Evolutionary conservation across 2,329 filamentous ascomycete species (phyloP), one percentile per base, ranked within the genome.

Genomic region (Leptographium galeiforme): DNA sequence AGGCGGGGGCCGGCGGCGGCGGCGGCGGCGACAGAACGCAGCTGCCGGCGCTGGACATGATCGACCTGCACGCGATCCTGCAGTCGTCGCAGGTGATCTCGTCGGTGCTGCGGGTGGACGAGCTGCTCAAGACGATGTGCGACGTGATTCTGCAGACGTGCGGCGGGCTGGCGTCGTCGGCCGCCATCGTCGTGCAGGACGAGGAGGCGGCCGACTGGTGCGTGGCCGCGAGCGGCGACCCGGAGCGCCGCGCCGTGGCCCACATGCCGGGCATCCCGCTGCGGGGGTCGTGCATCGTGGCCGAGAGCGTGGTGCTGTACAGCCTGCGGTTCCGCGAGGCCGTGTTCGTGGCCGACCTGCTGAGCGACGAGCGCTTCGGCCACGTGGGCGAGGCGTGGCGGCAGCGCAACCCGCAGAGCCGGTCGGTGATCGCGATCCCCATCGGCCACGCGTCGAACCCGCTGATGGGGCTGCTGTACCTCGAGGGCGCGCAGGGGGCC

Each of bases 11-110:
- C 1, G 78, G 77, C 25, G 3, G 55, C 2, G 78, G 77, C n/a
- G 3, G 78, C 72, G 39, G 82, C n/a, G n/a, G n/a, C n/a, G n/a
- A n/a, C n/a, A n/a, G n/a, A n/a, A n/a, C n/a, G n/a, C n/a, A 83
- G 12, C 72, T 89, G 55, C 84, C 85, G 43, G 82, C 85, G 33
- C 75, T 91, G 52, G 87, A 91, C 68, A 89, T 91, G 82, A 82
- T 91, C 62, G 87, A 90, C 65, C 67, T 90, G 57, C 83, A 87
- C 44, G 84, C 84, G 30, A 90, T 91, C 55, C 72, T 91, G 14
- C 82, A 87, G 60, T 87, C 84, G 3, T 89, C 84, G 11, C 87
- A 89, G 63, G 78, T 90, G 45, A 82, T 91, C 45, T 90, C 86
- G 6, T 89, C 85, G 16, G 84, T 89, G 50, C 68, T 91, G 12